phyloP scores from a whole-genome alignment of 768 basidiomycete genomes.

The Atractiella rhizophila region DNA sequence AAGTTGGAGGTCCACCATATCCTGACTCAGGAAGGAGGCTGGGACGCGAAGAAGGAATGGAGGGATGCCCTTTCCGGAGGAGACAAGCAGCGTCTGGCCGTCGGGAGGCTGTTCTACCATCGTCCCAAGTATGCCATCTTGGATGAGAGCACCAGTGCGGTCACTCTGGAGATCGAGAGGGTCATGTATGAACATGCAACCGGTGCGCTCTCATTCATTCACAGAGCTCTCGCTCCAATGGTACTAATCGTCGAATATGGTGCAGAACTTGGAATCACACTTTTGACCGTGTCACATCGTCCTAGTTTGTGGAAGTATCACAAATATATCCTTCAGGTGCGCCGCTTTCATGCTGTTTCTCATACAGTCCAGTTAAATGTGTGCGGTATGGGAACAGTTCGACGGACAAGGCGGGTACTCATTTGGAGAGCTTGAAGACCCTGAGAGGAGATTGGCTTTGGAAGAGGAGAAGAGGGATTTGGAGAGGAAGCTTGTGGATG shows the following conservation, averaged over 20 bases:
- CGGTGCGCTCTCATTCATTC: slow-evolving; percentile 17
- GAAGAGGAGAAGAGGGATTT: slow-evolving; percentile 84
- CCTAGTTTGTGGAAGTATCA: slow-evolving; percentile 60
- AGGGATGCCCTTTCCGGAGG: slow-evolving; percentile 76
- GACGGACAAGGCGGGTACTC: slow-evolving; percentile 88
- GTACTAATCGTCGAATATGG: background rate
- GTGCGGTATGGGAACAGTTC: slow-evolving; percentile 30
- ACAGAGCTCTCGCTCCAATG: background rate
- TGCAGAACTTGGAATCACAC: slow-evolving; percentile 49
- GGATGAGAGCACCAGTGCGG: slow-evolving; percentile 86
- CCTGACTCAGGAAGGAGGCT: slow-evolving; percentile 87
- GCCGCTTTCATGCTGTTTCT: background rate
- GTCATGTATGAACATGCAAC: slow-evolving; percentile 86
- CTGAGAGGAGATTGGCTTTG: slow-evolving; percentile 62
- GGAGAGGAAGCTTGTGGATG: slow-evolving; percentile 60
- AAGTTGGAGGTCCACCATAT: slow-evolving; percentile 62
- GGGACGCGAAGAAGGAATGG: slow-evolving; percentile 77
- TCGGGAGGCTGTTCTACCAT: slow-evolving; percentile 92
- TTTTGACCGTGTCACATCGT: slow-evolving; percentile 83
- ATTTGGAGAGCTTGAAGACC: slow-evolving; percentile 72
- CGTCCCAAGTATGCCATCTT: slow-evolving; percentile 88
- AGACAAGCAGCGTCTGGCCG: slow-evolving; percentile 89
- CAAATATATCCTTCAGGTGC: slow-evolving; percentile 18
- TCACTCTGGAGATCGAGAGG: slow-evolving; percentile 75
- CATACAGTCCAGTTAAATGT: background rate